phyloP scores from a whole-genome alignment of 129 eudicot genomes.

The Kitagawia praeruptora region DNA sequence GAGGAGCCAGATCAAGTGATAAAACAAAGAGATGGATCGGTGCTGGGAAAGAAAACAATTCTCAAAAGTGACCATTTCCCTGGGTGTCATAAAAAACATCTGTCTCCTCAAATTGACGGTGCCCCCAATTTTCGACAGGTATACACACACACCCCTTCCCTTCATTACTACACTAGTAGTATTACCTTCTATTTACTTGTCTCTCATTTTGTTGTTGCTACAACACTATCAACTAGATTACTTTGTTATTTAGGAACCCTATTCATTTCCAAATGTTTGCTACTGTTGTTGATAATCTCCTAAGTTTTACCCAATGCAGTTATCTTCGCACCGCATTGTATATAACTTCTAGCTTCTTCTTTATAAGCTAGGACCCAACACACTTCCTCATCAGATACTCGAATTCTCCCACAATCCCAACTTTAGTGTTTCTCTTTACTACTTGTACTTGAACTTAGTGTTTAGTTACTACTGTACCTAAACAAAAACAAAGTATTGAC shows the following conservation, averaged over 20 bases:
- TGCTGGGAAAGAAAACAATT: slow-evolving; percentile 87
- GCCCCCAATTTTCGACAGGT: slow-evolving; percentile 99
- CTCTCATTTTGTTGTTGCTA: neutral
- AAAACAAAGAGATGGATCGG: slow-evolving; percentile 89
- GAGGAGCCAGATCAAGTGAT: slow-evolving; percentile 86
- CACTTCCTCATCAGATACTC: neutral
- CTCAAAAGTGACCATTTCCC: slow-evolving; percentile 98
- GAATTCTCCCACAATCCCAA: neutral
- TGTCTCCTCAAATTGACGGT: slow-evolving; percentile 83
- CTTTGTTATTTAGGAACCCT: neutral
- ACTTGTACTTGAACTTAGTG: neutral
- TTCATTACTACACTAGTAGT: no score
- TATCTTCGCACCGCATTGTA: neutral
- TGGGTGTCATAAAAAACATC: slow-evolving; percentile 88
- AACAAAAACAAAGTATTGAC: neutral
- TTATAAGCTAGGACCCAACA: neutral
- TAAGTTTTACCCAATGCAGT: neutral
- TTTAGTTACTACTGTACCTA: neutral
- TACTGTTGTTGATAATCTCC: neutral
- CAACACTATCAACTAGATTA: neutral
- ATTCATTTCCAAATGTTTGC: no score
- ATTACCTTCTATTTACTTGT: no score
- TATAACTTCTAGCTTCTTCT: neutral
- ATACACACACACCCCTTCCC: no score
- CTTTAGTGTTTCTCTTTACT: neutral